phyloP scores from a whole-genome alignment of 2,329 filamentous ascomycete species.

The Fonsecaea nubica region DNA sequence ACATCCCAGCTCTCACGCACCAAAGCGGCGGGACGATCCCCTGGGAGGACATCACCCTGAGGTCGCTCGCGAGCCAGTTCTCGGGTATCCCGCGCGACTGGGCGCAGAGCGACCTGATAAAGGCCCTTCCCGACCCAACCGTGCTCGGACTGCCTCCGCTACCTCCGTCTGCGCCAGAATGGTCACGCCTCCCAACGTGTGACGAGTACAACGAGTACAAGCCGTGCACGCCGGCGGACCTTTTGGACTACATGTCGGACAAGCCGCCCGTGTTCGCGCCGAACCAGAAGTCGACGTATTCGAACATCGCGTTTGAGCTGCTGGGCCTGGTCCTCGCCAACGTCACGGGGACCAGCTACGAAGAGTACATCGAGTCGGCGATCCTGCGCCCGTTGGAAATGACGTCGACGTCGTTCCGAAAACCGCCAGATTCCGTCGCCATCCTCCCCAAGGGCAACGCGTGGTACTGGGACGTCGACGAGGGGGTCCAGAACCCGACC shows the following conservation, averaged over 20 bases:
- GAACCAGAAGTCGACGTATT: slow-evolving; percentile 42
- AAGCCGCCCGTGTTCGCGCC: slow-evolving; percentile 39
- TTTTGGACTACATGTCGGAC: slow-evolving; percentile 24
- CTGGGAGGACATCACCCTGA: slow-evolving; percentile 42
- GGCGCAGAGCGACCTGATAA: slow-evolving; percentile 37
- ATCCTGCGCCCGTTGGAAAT: slow-evolving; percentile 38
- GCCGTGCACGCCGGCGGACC: slow-evolving; percentile 31
- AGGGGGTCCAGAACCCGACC: slow-evolving; percentile 51
- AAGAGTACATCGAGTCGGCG: slow-evolving; percentile 37
- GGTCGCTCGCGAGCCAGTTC: slow-evolving; percentile 41
- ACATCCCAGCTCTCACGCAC: slow-evolving; percentile 32
- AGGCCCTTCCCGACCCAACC: slow-evolving; percentile 17
- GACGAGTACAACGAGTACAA: slow-evolving; percentile 26
- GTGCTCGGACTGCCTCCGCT: slow-evolving; percentile 34
- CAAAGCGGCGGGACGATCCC: slow-evolving; percentile 26
- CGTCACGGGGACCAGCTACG: slow-evolving; percentile 40
- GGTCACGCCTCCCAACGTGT: slow-evolving; percentile 29
- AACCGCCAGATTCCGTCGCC: slow-evolving; percentile 36
- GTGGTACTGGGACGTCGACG: slow-evolving; percentile 51
- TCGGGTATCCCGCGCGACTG: slow-evolving; percentile 43
- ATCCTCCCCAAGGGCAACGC: slow-evolving; percentile 35
- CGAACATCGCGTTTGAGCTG: slow-evolving; percentile 43
- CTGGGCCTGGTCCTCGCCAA: slow-evolving; percentile 42
- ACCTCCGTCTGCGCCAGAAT: neutral
- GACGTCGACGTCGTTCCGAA: slow-evolving; percentile 28